Evolutionary conservation across 2,329 filamentous ascomycete genomes (phyloP).

Genomic region (Claviceps sp.): DNA sequence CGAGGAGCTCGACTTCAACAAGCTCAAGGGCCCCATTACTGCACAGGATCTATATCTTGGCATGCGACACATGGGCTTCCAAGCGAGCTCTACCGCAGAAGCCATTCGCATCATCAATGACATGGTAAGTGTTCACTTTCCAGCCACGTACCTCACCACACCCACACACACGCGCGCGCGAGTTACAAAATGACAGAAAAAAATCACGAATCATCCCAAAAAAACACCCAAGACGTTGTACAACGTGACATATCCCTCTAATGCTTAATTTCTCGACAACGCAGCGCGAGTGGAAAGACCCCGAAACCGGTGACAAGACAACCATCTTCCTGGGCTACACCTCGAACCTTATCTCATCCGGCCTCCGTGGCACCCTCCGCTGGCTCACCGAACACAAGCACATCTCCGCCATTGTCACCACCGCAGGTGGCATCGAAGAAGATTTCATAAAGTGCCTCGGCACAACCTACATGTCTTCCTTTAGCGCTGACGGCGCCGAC

Average conservation of each 20-base stretch:
- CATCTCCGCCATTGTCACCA: conserved; percentile 86
- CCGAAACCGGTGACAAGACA: conserved; percentile 63
- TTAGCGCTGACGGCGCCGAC: conserved; percentile 60
- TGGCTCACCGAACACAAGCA: conserved; percentile 90
- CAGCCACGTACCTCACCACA: background rate
- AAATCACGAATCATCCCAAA: background rate
- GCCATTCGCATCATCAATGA: conserved; percentile 87
- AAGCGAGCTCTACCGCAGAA: conserved; percentile 60
- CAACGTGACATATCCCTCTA: no score
- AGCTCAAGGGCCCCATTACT: conserved; percentile 63
- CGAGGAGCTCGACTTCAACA: conserved; percentile 84
- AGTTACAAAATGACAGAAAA: background rate
- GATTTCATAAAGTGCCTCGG: conserved; percentile 98
- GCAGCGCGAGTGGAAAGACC: conserved; percentile 64
- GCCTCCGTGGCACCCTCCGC: conserved; percentile 77
- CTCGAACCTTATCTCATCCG: conserved; percentile 93
- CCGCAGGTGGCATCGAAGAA: conserved; percentile 89
- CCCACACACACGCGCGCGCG: no score
- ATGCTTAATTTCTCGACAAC: background rate
- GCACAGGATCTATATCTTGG: conserved; percentile 71
- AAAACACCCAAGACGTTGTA: background rate
- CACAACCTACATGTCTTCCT: conserved; percentile 83
- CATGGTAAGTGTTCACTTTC: conserved; percentile 51
- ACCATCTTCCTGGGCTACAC: conserved; percentile 98
- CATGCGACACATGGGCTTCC: conserved; percentile 75